phyloP scores from a whole-genome alignment of 768 basidiomycete genomes.

The Antrodiella citrinella region DNA sequence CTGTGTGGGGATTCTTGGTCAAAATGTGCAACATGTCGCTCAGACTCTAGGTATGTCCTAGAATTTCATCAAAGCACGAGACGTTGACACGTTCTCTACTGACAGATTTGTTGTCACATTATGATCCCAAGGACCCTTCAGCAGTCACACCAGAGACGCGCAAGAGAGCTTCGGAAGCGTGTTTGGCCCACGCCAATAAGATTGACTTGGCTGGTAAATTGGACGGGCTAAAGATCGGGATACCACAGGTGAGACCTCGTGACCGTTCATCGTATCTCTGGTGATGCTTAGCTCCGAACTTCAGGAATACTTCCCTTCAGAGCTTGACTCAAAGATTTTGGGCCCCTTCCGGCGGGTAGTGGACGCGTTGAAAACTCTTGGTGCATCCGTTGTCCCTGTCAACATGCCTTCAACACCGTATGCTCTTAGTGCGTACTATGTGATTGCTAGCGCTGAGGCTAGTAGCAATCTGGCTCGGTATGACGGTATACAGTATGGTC shows the following conservation, averaged over 20 bases:
- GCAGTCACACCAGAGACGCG: constrained; percentile 40
- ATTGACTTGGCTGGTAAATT: constrained; percentile 20
- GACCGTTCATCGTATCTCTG: neutral
- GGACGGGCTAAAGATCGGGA: constrained; percentile 57
- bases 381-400: constrained; percentile 65
- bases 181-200: constrained; percentile 1
- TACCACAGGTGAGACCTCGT: constrained; percentile 52
- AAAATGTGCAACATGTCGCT: constrained; percentile 38
- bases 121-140: constrained; percentile 72
- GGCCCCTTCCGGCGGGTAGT: constrained; percentile 40
- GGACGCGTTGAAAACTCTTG: constrained; percentile 33
- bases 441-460: constrained; percentile 91
- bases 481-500: constrained; percentile 83
- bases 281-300: neutral
- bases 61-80: neutral
- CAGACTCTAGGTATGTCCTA: constrained; percentile 56
- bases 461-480: constrained; percentile 87
- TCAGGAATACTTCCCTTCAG: constrained; percentile 75
- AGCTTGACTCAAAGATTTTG: constrained; percentile 42
- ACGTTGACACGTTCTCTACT: neutral
- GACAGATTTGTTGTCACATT: constrained; percentile 28
- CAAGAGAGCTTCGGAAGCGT: constrained; percentile 21
- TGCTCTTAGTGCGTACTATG: constrained; percentile 90
- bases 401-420: constrained; percentile 62
- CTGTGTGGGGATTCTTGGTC: constrained; percentile 80